Conservation (phyloP, 441 rosid genomes). For the Sinapis alba region DNA sequence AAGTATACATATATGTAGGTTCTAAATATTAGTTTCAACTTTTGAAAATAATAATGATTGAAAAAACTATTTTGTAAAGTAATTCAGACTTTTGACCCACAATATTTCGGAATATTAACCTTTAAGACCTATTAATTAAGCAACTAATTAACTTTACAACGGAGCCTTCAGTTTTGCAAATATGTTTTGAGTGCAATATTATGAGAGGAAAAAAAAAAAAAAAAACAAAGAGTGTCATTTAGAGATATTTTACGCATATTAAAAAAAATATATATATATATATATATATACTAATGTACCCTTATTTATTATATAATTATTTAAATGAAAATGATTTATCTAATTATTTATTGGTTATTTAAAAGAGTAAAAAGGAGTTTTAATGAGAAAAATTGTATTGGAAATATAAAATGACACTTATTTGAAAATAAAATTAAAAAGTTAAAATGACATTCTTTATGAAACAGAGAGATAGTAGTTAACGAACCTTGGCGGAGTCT, state of each 20-base stretch:
- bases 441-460: no score
- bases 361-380: no score
- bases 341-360: no score
- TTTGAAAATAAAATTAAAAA: no score
- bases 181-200: not conserved
- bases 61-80: not conserved
- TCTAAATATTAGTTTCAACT: not conserved
- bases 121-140: not conserved
- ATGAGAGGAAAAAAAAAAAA: not conserved
- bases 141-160: not conserved
- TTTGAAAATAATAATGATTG: not conserved
- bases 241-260: no score
- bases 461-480: not conserved
- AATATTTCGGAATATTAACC: not conserved
- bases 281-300: no score
- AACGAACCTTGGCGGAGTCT: constrained; percentile 37
- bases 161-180: not conserved
- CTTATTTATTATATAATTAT: no score
- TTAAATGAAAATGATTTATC: no score
- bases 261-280: no score
- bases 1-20: not conserved
- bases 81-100: not conserved
- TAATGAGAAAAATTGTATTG: no score
- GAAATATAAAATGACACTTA: no score
- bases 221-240: not conserved